phyloP scores from a whole-genome alignment of 164 flowering plant species.

The Magnolia officinalis region DNA sequence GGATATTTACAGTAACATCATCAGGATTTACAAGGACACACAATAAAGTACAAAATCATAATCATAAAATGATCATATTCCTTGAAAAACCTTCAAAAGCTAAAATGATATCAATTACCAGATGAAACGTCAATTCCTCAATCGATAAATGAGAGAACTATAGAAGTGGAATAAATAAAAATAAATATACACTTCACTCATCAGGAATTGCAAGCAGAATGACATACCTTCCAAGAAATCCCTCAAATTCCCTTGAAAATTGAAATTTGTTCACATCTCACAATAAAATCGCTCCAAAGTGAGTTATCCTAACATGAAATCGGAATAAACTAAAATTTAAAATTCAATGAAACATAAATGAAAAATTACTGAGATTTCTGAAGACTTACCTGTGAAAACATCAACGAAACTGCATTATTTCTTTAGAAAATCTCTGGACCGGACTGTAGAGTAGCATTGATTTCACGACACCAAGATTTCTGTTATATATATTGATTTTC shows the following conservation, averaged over 20 bases:
- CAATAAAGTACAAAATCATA: not conserved
- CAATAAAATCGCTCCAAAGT: not conserved
- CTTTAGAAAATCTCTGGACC: not conserved
- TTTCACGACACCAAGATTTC: too few relatives aligned
- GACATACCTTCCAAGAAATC: too few relatives aligned
- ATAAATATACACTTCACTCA: too few relatives aligned
- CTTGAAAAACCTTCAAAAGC: not conserved
- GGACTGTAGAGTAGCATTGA: not conserved
- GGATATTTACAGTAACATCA: not conserved
- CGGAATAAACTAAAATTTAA: too few relatives aligned
- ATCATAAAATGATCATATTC: not conserved
- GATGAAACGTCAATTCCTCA: too few relatives aligned
- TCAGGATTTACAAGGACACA: not conserved
- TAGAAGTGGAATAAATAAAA: not conserved
- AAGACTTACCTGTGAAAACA: not conserved
- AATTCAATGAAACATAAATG: too few relatives aligned
- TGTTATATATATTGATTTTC: not conserved
- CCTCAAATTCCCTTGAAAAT: too few relatives aligned
- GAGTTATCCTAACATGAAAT: not conserved
- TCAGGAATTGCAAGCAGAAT: too few relatives aligned
- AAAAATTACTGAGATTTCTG: too few relatives aligned
- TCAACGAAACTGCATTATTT: too few relatives aligned
- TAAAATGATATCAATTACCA: not conserved
- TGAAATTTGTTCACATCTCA: too few relatives aligned
- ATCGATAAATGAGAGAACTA: not conserved